Evolutionary conservation across 495 filamentous ascomycete genomes (phyloP).

Genomic region (Schizothecium vesticola): DNA sequence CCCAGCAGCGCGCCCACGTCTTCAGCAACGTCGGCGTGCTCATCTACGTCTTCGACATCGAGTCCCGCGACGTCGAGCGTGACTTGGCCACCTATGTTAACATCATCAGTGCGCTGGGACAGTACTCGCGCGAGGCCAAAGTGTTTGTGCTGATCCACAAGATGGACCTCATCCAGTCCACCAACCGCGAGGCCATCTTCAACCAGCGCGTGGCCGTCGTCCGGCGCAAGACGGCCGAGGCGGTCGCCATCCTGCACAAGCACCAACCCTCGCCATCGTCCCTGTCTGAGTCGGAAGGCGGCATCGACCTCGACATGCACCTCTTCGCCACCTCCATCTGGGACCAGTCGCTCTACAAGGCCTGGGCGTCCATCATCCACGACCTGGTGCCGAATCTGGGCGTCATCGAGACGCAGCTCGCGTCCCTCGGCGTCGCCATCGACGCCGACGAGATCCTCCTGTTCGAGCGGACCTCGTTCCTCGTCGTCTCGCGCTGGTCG

Average conservation of each 20-base stretch:
- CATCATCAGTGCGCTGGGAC: constrained; percentile 76
- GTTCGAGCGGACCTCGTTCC: constrained; percentile 92
- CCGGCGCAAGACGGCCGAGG: constrained; percentile 65
- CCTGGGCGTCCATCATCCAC: constrained; percentile 96
- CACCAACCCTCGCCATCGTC: constrained; percentile 38
- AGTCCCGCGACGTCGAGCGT: constrained; percentile 84
- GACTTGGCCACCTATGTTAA: constrained; percentile 84
- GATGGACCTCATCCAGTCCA: constrained; percentile 89
- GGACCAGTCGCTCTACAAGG: constrained; percentile 97
- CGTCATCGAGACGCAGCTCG: constrained; percentile 81
- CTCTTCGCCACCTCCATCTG: constrained; percentile 94
- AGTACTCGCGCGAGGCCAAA: constrained; percentile 76
- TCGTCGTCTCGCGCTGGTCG: constrained; percentile 77
- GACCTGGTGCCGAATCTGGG: constrained; percentile 87
- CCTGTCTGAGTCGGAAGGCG: constrained; percentile 7
- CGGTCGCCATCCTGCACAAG: constrained; percentile 42
- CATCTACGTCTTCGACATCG: constrained; percentile 99
- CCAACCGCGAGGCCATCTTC: constrained; percentile 73
- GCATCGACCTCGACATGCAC: constrained; percentile 56
- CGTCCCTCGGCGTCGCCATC: constrained; percentile 69
- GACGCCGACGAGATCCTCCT: constrained; percentile 91
- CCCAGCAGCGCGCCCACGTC: constrained; percentile 88
- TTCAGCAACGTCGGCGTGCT: constrained; percentile 94
- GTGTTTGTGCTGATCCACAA: constrained; percentile 96
- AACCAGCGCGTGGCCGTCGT: constrained; percentile 70